phyloP scores from a whole-genome alignment of 305 asterid genomes.

The Fraxinus dipetala region DNA sequence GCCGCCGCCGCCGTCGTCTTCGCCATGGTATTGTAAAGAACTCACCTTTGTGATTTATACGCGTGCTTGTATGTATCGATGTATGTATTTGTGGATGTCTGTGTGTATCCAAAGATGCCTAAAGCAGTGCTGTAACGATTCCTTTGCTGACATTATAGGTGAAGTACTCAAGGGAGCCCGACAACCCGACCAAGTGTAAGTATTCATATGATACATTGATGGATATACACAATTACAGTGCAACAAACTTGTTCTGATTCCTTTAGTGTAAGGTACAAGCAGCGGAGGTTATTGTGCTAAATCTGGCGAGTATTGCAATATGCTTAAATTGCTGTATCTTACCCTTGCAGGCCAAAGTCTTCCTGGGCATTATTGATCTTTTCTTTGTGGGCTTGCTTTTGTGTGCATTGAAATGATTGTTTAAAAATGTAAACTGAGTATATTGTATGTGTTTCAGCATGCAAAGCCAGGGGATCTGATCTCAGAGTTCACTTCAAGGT shows the following conservation, averaged over 20 bases:
- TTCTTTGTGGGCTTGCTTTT: background rate
- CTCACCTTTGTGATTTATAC: background rate
- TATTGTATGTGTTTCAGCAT: constrained; percentile 51
- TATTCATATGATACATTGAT: background rate
- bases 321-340: background rate
- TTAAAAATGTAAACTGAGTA: background rate
- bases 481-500: constrained; percentile 92
- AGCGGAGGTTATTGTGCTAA: background rate
- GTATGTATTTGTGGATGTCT: background rate
- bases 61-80: background rate
- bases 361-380: background rate
- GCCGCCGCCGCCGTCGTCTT: background rate
- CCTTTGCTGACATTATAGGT: constrained; percentile 35
- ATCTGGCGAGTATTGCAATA: background rate
- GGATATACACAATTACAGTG: background rate
- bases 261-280: background rate
- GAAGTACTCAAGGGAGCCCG: constrained; percentile 82
- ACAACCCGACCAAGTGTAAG: constrained; percentile 67
- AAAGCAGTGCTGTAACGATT: background rate
- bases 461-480: constrained; percentile 80
- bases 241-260: background rate
- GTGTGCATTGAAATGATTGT: background rate
- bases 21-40: background rate
- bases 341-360: background rate
- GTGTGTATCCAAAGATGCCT: background rate